Base-by-base conservation (phyloP, 768 basidiomycete species). In the Lepiota venenata region DNA sequence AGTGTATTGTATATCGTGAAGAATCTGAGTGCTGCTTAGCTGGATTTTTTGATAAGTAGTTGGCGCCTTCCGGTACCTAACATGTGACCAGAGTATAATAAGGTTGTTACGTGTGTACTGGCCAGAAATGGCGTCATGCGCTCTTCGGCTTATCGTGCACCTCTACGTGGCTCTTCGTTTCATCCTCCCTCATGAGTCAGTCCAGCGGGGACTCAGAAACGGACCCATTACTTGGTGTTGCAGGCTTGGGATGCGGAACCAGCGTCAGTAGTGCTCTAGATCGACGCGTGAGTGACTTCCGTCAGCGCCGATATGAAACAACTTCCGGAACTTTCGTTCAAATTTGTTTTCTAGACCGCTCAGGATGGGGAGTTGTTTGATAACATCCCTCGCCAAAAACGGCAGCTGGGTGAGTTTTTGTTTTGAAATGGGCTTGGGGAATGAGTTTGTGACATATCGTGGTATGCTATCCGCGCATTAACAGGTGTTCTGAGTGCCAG, bases 181-280 rank as follows among this genome's bases (percentile, higher is more conserved):
- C 16, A 15, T 29, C 47, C 11, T 54, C 79, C 79, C 90, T 89
- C 72, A 93, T 92, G 90, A 41, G 39, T 41, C 37, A 40, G 35
- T 32, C n/a, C 8, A 46, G n/a, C 35, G 42, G 40, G 25, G 45
- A 16, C 25, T 29, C 45, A 27, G 53, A 55, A 35, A 25, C 45
- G 21, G 53, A 38, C 8, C 37, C 53, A 40, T 41, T 55, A 40
- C 47, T 55, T 22, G 45, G 27, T 20, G n/a, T n/a, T n/a, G 37
- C 10, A 36, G 3, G 6, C 16, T 9, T 15, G 14, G 10, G 10
- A 20, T 43, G 46, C 5, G n/a, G 35, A 14, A 22, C 21, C 14
- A 38, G 27, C 35, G 29, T 10, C 9, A 18, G 45, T 41, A 29
- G 37, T 41, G 38, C 45, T 21, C 37, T 61, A 10, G 54, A 59